Conservation (phyloP, 306 rosid genomes). For the Gastrolobium villosum region DNA sequence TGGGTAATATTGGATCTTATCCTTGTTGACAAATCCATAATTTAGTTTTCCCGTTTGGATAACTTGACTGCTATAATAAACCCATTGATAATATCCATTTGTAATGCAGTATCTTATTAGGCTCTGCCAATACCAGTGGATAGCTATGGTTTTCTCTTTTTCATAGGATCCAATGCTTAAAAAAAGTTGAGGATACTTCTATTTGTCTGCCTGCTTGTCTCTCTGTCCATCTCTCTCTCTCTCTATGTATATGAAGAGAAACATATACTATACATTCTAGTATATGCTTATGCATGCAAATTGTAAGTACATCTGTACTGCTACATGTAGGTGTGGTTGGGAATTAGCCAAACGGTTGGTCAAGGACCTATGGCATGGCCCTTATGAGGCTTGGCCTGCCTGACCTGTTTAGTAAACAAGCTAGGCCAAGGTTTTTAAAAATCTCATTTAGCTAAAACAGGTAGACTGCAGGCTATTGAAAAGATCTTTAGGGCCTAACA, state of each 20-base stretch:
- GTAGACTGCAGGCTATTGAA: not conserved
- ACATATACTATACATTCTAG: not conserved
- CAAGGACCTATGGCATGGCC: not conserved
- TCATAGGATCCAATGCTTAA: not conserved
- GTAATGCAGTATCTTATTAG: not conserved
- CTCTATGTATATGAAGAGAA: not conserved
- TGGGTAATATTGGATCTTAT: constrained; percentile 11
- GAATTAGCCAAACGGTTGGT: not conserved
- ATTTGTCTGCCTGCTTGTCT: not conserved
- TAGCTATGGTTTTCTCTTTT: not conserved
- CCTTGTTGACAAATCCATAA: constrained; percentile 24
- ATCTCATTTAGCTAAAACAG: not conserved
- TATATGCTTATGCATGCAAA: not conserved
- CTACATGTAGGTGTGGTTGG: constrained; percentile 6
- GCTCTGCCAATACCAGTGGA: not conserved
- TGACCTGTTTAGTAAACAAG: not conserved
- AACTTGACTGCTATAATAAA: constrained; percentile 13
- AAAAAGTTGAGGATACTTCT: constrained; percentile 10
- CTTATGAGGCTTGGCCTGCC: not conserved
- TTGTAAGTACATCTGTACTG: not conserved
- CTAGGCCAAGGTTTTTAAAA: not conserved
- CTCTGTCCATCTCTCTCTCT: too few species aligned
- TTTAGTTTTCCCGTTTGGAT: constrained; percentile 20
- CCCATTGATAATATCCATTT: constrained; percentile 8
- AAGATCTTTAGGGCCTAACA: not conserved